Evolutionary conservation across 73 alveolate genomes (phyloP), one percentile per base, ranked within the genome.

Genomic region (Paramecium bursaria): DNA sequence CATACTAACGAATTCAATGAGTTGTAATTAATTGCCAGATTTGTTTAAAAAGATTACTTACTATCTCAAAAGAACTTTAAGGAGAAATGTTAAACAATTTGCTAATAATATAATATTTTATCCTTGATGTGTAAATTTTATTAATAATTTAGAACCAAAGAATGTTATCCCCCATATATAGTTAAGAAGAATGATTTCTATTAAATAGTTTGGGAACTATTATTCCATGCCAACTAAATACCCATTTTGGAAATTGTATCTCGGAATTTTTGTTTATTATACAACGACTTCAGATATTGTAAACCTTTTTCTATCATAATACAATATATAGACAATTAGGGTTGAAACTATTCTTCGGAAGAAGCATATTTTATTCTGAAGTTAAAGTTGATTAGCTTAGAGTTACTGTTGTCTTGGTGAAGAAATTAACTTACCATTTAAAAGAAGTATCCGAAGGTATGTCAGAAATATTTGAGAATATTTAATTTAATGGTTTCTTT

Each of bases 121-220:
- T n/a, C n/a, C n/a, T n/a, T n/a, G n/a, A n/a, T n/a, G n/a, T n/a
- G n/a, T n/a, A n/a, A n/a, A n/a, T n/a, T n/a, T n/a, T n/a, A n/a
- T n/a, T n/a, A n/a, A n/a, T n/a, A n/a, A n/a, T n/a, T n/a, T n/a
- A n/a, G n/a, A n/a, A n/a, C n/a, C n/a, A n/a, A n/a, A n/a, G n/a
- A n/a, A n/a, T n/a, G n/a, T n/a, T 60, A 31, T 60, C 79, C 79
- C 6, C 79, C 79, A 30, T 60, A 60, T 31, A 44, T 60, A 10
- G 15, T 21, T 14, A 4, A 60, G 14, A 53, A 60, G 17, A 60
- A 42, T 4, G n/a, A 60, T 33, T 21, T 14, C 27, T 67, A 13
- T 67, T 17, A 42, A 21, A 39, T 67, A 23, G 10, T 21, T 39
- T 39, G 82, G 2, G 5, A 67, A 33, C 15, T 14, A 67, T 42